phyloP scores from a whole-genome alignment of 306 rosid genomes.

The Begonia masoniana region DNA sequence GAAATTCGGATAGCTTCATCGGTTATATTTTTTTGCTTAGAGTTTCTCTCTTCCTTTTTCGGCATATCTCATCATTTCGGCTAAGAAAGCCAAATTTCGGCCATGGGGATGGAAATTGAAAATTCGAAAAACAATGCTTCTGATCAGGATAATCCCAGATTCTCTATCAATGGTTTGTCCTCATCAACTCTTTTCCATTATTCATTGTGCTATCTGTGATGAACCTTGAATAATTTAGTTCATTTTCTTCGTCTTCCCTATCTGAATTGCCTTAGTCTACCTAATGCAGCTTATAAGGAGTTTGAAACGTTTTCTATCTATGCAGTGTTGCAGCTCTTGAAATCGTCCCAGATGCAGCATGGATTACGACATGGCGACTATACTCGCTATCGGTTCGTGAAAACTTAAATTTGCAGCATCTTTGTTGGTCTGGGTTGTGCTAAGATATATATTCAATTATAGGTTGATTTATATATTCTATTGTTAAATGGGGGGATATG shows the following conservation, averaged over 20 bases:
- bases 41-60: too few species aligned
- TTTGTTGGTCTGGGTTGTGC: neutral
- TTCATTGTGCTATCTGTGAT: neutral
- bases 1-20: too few species aligned
- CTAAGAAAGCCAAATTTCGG: constrained; percentile 34
- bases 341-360: constrained; percentile 95
- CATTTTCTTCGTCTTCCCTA: neutral
- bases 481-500: neutral
- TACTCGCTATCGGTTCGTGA: constrained; percentile 72
- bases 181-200: constrained; percentile 6
- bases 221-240: too few species aligned
- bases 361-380: constrained; percentile 91
- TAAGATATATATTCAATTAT: too few species aligned
- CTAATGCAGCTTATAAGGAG: neutral
- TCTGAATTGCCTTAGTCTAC: neutral
- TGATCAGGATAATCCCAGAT: constrained; percentile 57
- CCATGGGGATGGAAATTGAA: constrained; percentile 92
- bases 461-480: neutral
- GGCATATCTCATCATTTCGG: too few species aligned
- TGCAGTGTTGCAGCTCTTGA: constrained; percentile 82
- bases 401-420: neutral
- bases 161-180: constrained; percentile 60
- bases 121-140: constrained; percentile 29
- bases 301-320: neutral
- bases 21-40: too few species aligned